Conservation (phyloP, 2,329 filamentous ascomycete species). For the Beauveria asiatica region DNA sequence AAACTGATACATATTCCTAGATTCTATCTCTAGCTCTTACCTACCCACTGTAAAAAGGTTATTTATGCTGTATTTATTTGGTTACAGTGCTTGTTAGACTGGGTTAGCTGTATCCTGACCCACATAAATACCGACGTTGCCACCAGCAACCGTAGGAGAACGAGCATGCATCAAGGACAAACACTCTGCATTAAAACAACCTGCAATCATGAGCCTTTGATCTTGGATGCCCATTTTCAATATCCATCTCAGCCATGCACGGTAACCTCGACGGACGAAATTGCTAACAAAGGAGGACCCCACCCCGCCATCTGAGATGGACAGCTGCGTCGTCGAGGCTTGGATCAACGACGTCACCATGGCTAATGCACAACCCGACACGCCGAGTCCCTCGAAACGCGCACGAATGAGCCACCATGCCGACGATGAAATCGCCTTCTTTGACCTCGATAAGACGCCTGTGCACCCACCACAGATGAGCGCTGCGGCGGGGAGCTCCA, state of each 20-base stretch:
- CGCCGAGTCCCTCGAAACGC: neutral
- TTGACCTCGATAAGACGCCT: neutral
- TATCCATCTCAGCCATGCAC: neutral
- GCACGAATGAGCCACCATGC: neutral
- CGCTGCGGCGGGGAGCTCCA: neutral
- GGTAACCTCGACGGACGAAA: neutral
- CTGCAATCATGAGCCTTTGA: neutral
- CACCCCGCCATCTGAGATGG: neutral
- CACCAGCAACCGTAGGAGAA: neutral
- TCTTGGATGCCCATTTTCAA: neutral
- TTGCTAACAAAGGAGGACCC: neutral
- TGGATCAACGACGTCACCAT: neutral
- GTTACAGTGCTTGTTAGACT: neutral
- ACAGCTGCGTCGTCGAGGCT: neutral
- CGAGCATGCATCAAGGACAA: neutral
- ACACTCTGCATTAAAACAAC: neutral
- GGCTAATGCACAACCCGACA: neutral
- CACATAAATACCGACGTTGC: neutral
- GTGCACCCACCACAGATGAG: neutral
- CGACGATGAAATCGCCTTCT: neutral
- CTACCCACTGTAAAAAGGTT: no score
- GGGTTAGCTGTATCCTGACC: neutral
- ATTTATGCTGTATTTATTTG: neutral
- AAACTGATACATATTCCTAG: no score
- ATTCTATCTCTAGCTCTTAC: neutral